Evolutionary conservation across 495 filamentous ascomycete genomes (phyloP), one percentile per base, ranked within the genome.

Genomic region (Neurospora terricola): DNA sequence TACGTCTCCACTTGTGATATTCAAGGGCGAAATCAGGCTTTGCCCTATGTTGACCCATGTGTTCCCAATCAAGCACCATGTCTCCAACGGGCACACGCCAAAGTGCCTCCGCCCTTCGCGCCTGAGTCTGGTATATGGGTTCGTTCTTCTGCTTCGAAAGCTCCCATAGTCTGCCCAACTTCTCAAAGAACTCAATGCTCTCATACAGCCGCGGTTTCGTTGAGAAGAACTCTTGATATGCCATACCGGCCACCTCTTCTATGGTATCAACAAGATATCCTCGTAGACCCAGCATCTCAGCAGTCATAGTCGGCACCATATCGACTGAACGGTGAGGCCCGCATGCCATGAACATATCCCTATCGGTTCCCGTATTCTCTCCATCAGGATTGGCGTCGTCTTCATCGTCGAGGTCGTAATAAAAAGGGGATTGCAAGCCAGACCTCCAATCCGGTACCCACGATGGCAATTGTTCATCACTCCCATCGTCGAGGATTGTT

Each of bases 391-490:
- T 39, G 6, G 37, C 9, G 37, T 40, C 39, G 14, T 18, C 14
- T 42, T 16, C 42, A 2, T 6, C 16, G 7, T 75, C 45, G 9
- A 36, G 30, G 36, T 69, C 38, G 12, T 9, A 21, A 43, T 72
- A 72, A 21, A 23, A 72, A 6, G 74, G 71, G 1, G 1, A 0
- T 21, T 10, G 21, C 34, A 70, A 11, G 6, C 30, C 23, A 37
- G 69, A 16, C 38, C 69, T 11, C 74, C 71, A 75, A 38, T 76
- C 75, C 11, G 75, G 73, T 27, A 76, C 75, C 75, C 75, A 76
- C 0, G 71, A 73, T 30, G 75, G 75, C 43, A 77, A 3, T 4
- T 62, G 6, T 1, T 62, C 23, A 16, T 30, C 0, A 14, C 9
- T 30, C 1, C 40, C 37, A n/a, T 36, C 12, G 4, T 34, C 40